phyloP scores from a whole-genome alignment of 1,284 basidiomycete species.

The Takashimella koratensis region DNA sequence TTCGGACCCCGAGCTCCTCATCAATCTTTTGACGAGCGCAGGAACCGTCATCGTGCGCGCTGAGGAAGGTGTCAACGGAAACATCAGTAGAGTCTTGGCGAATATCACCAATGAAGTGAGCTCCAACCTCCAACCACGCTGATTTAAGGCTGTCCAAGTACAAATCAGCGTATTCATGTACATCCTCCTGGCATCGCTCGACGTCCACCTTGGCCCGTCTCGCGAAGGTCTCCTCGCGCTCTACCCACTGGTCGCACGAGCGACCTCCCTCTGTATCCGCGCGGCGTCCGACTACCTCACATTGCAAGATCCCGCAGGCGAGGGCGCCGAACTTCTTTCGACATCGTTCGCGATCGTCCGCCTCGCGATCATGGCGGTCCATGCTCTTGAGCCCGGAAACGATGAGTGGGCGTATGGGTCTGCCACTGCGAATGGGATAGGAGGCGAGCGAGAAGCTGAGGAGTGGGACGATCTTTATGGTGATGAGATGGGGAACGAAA shows the following conservation, averaged over 20 bases:
- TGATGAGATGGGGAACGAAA: constrained; percentile 11
- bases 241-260: constrained; percentile 34
- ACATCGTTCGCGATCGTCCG: constrained; percentile 28
- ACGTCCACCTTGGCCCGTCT: constrained; percentile 10
- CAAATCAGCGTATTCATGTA: constrained; percentile 31
- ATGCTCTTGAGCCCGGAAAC: constrained; percentile 3
- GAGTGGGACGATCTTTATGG: no score
- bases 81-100: constrained; percentile 13
- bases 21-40: constrained; percentile 17
- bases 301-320: constrained; percentile 23
- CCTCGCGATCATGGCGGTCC: constrained; percentile 21
- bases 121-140: not conserved
- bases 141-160: constrained; percentile 3
- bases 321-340: constrained; percentile 32
- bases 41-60: constrained; percentile 25
- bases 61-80: constrained; percentile 21
- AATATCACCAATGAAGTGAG: constrained; percentile 14
- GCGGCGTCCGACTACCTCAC: constrained; percentile 30
- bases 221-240: constrained; percentile 21
- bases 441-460: no score
- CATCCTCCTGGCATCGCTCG: constrained; percentile 28
- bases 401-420: not conserved
- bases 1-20: constrained; percentile 14
- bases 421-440: no score
- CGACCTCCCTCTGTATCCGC: constrained; percentile 25